Evolutionary conservation across 257 asterid genomes (phyloP), one percentile per base, ranked within the genome.

Genomic region (Ilex asprella): DNA sequence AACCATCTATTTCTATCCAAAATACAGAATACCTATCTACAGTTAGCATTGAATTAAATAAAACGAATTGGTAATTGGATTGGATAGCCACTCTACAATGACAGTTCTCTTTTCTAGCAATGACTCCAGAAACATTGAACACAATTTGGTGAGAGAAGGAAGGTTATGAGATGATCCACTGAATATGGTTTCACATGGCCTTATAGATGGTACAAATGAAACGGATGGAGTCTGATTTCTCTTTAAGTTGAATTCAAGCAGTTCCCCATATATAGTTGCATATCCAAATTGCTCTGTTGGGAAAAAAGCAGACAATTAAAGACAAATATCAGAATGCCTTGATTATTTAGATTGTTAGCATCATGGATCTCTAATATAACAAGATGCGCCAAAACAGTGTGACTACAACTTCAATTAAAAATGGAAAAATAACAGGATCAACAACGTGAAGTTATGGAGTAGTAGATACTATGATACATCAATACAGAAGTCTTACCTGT

Each of bases 111-210:
- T 83, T 74, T 82, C 91, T 50, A 84, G 70, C 65, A 85, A 77
- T 3, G 99, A 83, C 68, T 89, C 96, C 59, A 92, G 66, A 76
- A 80, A 92, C 16, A 68, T 81, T 0, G 84, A 69, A 62, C 97
- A 86, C 70, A 89, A 39, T 79, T 80, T 86, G 68, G 85, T 70
- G 16, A 92, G 87, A 31, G 95, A 88, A 74, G 91, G 97, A 68
- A 89, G 89, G 16, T 60, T 78, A 67, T 92, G 95, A 66, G 99
- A 86, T 61, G 95, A 90, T 53, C 97, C 98, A 54, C 84, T 76
- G 69, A 84, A 85, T 67, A 92, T 56, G 14, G 78, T 79, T 70
- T 79, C 86, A 95, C 91, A 86, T n/a, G 63, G 58, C 62, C 76
- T 79, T 30, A 69, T 93, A 7, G 84, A 69, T 10, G 79, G 65